Evolutionary conservation across 352 stramenopile genomes (phyloP).

Genomic region (Globisporangium ultimum): DNA sequence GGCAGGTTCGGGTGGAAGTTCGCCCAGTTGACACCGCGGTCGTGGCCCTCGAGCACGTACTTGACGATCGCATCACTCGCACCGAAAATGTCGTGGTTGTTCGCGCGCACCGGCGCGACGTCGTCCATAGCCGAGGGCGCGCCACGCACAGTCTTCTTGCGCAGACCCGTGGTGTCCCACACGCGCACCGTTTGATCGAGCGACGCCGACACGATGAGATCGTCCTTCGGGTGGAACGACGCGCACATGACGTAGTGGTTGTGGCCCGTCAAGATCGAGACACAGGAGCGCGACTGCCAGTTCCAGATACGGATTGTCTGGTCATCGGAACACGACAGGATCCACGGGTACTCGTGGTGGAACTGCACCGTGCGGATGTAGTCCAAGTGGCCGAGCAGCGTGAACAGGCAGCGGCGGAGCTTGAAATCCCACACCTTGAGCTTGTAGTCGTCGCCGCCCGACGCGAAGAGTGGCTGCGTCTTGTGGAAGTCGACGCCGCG

Average conservation of each 20-base stretch:
- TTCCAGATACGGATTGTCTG: constrained; percentile 99
- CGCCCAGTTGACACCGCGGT: constrained; percentile 99
- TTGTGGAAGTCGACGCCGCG: constrained; percentile 99
- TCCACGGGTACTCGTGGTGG: constrained; percentile 99
- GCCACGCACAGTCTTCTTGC: constrained; percentile 97
- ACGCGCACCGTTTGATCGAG: constrained; percentile 99
- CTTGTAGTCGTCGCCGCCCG: constrained; percentile 99
- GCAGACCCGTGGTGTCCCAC: constrained; percentile 98
- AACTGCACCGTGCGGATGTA: constrained; percentile 99
- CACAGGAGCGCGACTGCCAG: constrained; percentile 98
- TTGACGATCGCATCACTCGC: constrained; percentile 99
- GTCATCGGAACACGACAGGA: constrained; percentile 97
- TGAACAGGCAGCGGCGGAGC: constrained; percentile 98
- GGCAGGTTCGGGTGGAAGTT: constrained; percentile 98
- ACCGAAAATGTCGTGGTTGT: constrained; percentile 96
- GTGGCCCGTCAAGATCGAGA: constrained; percentile 99
- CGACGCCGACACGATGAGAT: constrained; percentile 98
- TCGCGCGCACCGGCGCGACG: constrained; percentile 49
- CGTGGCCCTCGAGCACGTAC: constrained; percentile 99
- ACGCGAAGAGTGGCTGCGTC: constrained; percentile 97
- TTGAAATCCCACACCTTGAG: constrained; percentile 99
- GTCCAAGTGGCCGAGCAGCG: constrained; percentile 98
- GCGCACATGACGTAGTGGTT: constrained; percentile 99
- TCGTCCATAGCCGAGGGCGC: constrained; percentile 80
- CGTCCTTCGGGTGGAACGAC: constrained; percentile 99